Conservation (phyloP, 2,329 filamentous ascomycete genomes). For the Neonectria coccinea region DNA sequence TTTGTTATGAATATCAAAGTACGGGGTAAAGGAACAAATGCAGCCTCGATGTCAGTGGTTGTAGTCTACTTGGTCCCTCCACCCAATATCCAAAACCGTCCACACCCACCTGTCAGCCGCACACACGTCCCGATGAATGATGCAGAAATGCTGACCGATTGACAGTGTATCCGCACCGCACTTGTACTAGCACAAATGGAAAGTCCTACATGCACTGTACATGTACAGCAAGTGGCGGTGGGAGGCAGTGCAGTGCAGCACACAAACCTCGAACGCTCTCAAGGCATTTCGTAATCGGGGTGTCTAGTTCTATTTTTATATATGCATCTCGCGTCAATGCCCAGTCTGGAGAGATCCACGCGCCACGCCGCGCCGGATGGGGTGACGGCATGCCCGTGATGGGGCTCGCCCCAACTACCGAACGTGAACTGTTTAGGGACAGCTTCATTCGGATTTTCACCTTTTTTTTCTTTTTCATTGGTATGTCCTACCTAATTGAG, state of each 20-base stretch:
- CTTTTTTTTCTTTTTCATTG: neutral
- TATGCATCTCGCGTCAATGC: neutral
- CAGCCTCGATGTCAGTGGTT: neutral
- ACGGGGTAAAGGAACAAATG: neutral
- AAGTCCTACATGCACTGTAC: too few species aligned
- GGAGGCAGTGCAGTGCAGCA: constrained; percentile 6
- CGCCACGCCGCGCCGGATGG: constrained; percentile 2
- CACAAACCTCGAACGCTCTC: neutral
- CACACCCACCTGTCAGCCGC: neutral
- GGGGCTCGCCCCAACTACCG: constrained; percentile 12
- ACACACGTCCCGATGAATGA: neutral
- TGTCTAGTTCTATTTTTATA: constrained; percentile 17
- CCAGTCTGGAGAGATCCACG: constrained; percentile 1
- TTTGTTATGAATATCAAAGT: neutral
- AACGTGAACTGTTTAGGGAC: constrained; percentile 12
- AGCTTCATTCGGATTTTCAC: constrained; percentile 4
- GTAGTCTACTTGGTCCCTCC: neutral
- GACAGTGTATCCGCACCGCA: neutral
- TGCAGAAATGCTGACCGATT: neutral
- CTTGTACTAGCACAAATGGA: neutral
- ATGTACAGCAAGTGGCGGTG: neutral
- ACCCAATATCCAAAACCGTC: neutral
- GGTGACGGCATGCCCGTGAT: neutral
- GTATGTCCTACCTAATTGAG: neutral
- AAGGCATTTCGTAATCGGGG: neutral